A percentile compares a stretch with the other conserved stretches of the same genome.
phyloP scores from a whole-genome alignment of 345 rosid genomes.

The Salix caprea region DNA sequence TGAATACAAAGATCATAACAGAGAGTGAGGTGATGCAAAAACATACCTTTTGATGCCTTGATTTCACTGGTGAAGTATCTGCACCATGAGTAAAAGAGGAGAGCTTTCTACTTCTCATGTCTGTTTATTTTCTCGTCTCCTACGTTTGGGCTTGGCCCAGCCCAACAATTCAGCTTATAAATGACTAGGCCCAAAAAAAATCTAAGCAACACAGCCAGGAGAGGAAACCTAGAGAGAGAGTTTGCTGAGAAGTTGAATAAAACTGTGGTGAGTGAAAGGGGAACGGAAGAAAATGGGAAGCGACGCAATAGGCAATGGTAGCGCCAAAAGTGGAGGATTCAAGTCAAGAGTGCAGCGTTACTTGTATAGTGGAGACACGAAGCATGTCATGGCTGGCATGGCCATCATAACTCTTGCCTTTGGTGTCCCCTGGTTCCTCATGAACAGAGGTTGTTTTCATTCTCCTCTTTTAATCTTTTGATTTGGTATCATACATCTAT shows the following conservation, averaged over 20 bases:
- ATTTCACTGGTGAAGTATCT: background rate
- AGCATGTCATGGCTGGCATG: constrained; percentile 72
- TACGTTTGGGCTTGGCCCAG: background rate
- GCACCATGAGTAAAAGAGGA: background rate
- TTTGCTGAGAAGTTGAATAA: background rate
- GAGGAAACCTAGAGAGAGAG: background rate
- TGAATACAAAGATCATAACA: background rate
- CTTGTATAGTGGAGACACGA: constrained; percentile 84
- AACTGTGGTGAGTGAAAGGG: background rate
- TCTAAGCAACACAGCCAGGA: background rate
- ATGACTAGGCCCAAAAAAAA: background rate
- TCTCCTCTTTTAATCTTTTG: background rate
- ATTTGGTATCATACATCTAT: background rate
- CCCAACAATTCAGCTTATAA: no score
- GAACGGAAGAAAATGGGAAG: constrained; percentile 34
- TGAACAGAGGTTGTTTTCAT: constrained; percentile 63
- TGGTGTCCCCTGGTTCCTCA: constrained; percentile 79
- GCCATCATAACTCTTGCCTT: constrained; percentile 50
- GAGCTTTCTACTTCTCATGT: background rate
- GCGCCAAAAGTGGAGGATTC: constrained; percentile 42
- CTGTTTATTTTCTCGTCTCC: background rate
- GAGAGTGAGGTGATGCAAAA: background rate
- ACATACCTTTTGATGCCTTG: background rate
- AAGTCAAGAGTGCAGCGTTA: constrained; percentile 52
- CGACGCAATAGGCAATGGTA: constrained; percentile 29